Conservation (phyloP, 2,329 filamentous ascomycete genomes). For the Fusarium circinatum region DNA sequence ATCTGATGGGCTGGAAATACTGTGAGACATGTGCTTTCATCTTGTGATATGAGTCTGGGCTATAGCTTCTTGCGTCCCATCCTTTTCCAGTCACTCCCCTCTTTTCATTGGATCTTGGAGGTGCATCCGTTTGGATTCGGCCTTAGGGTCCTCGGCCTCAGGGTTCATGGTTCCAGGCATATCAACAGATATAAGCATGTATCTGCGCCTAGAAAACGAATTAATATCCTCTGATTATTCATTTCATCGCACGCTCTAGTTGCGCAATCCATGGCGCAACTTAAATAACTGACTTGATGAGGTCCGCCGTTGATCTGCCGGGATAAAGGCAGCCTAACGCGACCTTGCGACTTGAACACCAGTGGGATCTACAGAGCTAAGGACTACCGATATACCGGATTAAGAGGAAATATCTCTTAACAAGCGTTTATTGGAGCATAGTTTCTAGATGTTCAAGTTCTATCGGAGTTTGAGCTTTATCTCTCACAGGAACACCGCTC, state of each 20-base stretch:
- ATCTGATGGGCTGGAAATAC: background rate
- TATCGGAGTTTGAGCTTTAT: background rate
- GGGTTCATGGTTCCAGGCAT: no score
- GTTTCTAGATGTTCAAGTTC: background rate
- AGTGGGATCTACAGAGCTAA: background rate
- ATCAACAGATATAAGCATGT: background rate
- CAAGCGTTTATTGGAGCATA: background rate
- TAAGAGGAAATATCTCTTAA: background rate
- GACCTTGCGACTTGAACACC: background rate
- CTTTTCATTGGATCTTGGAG: background rate
- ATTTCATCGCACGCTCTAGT: accelerated
- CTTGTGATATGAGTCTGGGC: background rate
- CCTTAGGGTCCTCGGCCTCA: no score
- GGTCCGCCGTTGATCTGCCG: background rate
- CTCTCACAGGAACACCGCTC: background rate
- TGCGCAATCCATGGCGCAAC: background rate
- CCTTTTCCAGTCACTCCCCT: background rate
- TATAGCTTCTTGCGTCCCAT: background rate
- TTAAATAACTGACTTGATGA: no score
- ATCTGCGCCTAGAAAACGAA: background rate
- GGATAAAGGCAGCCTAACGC: background rate
- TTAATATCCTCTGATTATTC: accelerated
- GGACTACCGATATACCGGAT: no score
- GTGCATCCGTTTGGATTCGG: background rate
- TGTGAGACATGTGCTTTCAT: background rate